phyloP scores from a whole-genome alignment of 345 rosid genomes.

The Boechera divaricarpa region DNA sequence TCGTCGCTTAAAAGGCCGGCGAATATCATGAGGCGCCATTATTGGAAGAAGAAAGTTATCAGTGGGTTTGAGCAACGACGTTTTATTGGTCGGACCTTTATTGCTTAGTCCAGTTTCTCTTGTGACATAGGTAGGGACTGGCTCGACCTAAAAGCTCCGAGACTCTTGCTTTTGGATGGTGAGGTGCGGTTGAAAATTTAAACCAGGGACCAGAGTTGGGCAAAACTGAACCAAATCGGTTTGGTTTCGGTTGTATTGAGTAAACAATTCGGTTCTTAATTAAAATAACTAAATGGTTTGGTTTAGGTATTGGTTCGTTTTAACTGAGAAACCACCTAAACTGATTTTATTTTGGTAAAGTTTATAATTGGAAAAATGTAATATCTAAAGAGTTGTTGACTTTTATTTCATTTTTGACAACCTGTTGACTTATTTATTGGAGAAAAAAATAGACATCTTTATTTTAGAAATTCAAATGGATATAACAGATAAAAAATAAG shows the following conservation, averaged over 20 bases:
- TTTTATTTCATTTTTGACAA: too few species aligned
- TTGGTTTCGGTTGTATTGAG: background rate
- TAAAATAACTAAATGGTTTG: background rate
- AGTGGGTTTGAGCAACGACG: conserved; percentile 13
- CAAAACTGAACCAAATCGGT: background rate
- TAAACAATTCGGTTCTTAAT: background rate
- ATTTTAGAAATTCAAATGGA: too few species aligned
- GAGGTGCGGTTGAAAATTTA: background rate
- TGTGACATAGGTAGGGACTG: background rate
- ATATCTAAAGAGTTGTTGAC: too few species aligned
- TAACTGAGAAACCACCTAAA: too few species aligned
- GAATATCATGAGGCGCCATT: conserved; percentile 81
- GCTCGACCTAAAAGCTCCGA: background rate
- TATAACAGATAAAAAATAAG: too few species aligned
- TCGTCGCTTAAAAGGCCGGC: conserved; percentile 87
- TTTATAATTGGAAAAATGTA: too few species aligned
- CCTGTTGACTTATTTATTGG: too few species aligned
- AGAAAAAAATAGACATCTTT: too few species aligned
- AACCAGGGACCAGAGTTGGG: background rate
- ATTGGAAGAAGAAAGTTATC: background rate
- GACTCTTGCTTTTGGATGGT: background rate
- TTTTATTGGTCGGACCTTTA: background rate
- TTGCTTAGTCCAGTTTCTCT: background rate
- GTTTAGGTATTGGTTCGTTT: background rate
- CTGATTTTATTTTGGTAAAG: too few species aligned